Conservation (phyloP, 2,329 filamentous ascomycete species). For the Stemphylium lycopersici region DNA sequence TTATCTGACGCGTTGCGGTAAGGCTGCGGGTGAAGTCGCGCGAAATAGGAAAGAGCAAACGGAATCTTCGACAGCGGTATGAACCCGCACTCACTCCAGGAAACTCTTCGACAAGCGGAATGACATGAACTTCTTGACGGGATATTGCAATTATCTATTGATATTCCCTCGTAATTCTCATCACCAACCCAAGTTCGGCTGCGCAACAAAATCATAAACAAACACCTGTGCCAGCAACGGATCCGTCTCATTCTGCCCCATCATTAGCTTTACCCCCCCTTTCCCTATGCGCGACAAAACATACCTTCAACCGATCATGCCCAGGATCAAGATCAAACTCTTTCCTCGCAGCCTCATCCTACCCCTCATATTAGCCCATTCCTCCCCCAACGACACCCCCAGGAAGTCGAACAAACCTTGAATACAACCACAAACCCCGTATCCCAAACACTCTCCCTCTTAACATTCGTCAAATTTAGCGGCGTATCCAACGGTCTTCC, state of each 20-base stretch:
- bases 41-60: too few species aligned
- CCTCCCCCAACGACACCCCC: not conserved
- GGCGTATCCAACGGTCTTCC: constrained; percentile 30
- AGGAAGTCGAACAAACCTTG: constrained; percentile 21
- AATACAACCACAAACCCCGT: constrained; percentile 35
- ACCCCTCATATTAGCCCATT: not conserved
- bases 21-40: too few species aligned
- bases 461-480: constrained; percentile 28
- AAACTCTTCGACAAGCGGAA: too few species aligned
- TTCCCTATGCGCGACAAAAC: not conserved
- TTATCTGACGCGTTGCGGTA: too few species aligned
- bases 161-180: too few species aligned
- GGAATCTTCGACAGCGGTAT: too few species aligned
- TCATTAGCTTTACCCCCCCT: not conserved
- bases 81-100: too few species aligned
- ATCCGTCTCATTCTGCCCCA: constrained; percentile 32
- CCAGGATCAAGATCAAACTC: constrained; percentile 30
- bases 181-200: constrained; percentile 36
- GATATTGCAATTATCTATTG: too few species aligned
- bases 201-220: constrained; percentile 37
- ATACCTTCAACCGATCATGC: constrained; percentile 35
- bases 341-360: constrained; percentile 29
- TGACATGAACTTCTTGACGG: too few species aligned
- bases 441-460: constrained; percentile 33
- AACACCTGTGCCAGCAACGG: constrained; percentile 33